Evolutionary conservation across 2,329 filamentous ascomycete species (phyloP).

Genomic region (Curvularia lunata): DNA sequence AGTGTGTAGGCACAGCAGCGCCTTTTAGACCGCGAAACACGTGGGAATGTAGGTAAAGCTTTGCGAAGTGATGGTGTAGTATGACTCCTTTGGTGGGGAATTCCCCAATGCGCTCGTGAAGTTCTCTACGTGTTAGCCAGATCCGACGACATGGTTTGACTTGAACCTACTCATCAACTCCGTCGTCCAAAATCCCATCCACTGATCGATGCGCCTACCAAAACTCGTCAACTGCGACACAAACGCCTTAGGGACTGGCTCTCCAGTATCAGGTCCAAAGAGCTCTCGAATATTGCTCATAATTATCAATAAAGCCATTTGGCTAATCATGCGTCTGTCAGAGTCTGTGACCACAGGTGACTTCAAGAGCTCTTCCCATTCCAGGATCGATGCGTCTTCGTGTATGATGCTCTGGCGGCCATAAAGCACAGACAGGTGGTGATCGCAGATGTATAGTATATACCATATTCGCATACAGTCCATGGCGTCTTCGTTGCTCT

Average conservation of each 20-base stretch:
- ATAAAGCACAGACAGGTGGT: constrained; percentile 69
- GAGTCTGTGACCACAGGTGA: constrained; percentile 59
- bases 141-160: background rate
- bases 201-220: constrained; percentile 55
- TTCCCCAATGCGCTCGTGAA: constrained; percentile 56
- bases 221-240: constrained; percentile 58
- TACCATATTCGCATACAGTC: constrained; percentile 68
- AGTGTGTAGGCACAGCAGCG: constrained; percentile 56
- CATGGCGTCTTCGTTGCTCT: constrained; percentile 53
- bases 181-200: constrained; percentile 58
- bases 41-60: constrained; percentile 60
- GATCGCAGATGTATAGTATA: constrained; percentile 65
- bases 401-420: constrained; percentile 65
- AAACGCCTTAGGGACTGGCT: constrained; percentile 59
- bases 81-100: constrained; percentile 60
- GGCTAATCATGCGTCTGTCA: constrained; percentile 64
- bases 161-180: constrained; percentile 49
- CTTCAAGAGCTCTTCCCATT: constrained; percentile 63
- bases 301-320: constrained; percentile 65
- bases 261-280: constrained; percentile 63
- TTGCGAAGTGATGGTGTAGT: constrained; percentile 61
- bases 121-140: constrained; percentile 30
- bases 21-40: constrained; percentile 56
- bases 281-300: constrained; percentile 61
- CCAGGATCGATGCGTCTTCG: constrained; percentile 64